Percentiles rank a stretch among this genome's conserved stretches.
Conservation (phyloP, 352 stramenopile species). For the Phytophthora ramorum region DNA sequence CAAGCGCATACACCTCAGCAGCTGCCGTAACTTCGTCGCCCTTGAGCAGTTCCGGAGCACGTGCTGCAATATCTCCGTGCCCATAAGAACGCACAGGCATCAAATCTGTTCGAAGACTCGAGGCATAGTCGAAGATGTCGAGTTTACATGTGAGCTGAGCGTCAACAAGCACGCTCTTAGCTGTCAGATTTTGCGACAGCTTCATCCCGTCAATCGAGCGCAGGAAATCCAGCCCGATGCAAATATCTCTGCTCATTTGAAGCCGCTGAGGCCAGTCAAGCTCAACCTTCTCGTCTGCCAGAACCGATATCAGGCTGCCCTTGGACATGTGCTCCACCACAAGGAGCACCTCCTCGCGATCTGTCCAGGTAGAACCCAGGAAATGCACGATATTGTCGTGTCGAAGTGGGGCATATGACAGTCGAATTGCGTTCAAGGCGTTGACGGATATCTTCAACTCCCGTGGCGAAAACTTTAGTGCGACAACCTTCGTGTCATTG, state of each 20-base stretch:
- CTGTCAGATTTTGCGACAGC: constrained; percentile 60
- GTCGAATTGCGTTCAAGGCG: constrained; percentile 54
- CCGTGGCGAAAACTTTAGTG: constrained; percentile 54
- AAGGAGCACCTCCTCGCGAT: constrained; percentile 68
- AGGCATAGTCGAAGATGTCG: constrained; percentile 77
- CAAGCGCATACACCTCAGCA: constrained; percentile 75
- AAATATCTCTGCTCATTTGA: constrained; percentile 63
- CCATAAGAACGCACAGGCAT: constrained; percentile 56
- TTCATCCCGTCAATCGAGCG: constrained; percentile 44
- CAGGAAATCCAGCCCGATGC: constrained; percentile 55
- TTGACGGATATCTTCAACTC: constrained; percentile 44
- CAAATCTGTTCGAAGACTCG: constrained; percentile 50
- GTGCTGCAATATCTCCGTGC: constrained; percentile 59
- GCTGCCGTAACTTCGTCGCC: constrained; percentile 50
- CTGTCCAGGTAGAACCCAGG: constrained; percentile 61
- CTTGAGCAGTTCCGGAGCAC: constrained; percentile 66
- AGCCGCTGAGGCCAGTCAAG: constrained; percentile 60
- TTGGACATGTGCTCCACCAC: constrained; percentile 84
- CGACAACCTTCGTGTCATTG: constrained; percentile 56
- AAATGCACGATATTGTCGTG: constrained; percentile 79
- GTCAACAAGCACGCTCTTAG: constrained; percentile 66
- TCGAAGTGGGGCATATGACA: constrained; percentile 64
- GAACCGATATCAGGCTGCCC: constrained; percentile 62
- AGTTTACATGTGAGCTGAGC: constrained; percentile 74
- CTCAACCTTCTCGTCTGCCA: constrained; percentile 55